Base-by-base conservation (phyloP, 768 basidiomycete genomes). In the Leccinum rimulosum region DNA sequence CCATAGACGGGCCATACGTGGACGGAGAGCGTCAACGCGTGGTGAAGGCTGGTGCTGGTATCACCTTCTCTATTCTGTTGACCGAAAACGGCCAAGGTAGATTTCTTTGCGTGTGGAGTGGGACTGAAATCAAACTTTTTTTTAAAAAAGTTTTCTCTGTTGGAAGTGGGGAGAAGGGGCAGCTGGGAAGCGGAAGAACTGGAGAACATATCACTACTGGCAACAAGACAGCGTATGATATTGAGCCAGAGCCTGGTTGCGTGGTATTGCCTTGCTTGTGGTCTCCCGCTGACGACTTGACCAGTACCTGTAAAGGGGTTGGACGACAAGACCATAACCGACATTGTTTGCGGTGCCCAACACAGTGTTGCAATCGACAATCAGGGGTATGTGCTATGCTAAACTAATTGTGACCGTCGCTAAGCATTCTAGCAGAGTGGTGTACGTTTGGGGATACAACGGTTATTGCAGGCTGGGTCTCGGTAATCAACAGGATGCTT, bases 111-210 rank as follows among this genome's bases (percentile, higher is more conserved):
- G 35, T 52, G 40, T 52, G 35, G 3, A 38, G 14, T 52, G 15
- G 17, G 47, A 43, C 51, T 60, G 30, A 48, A 51, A 55, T 31
- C n/a, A 30, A 54, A 27, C 61, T 43, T 28, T 25, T 52, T 25
- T 52, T n/a, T 17, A n/a, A n/a, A n/a, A n/a, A 61, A 90, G 93
- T 96, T 3, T 98, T 89, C 66, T 82, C 93, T 1, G 89, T 94
- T 62, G 96, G 96, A 35, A 95, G 91, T 53, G 92, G 87, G 22
- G 95, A 97, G 73, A 87, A 92, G 59, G 96, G 96, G 1, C 95
- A 97, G 64, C 79, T 98, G 0, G 96, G 94, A 0, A 95, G 93
- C 70, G 96, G 95, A 17, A 85, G 85, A 62, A 95, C 93, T 0
- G 93, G 95, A n/a, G 94, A 96, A 73, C 84, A 92, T 36, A 91